These are phyloP conservation scores for Paramyrothecium sp. DNA, from an alignment of 2,329 filamentous ascomycete species.

Conservation along the genomic window DNA sequence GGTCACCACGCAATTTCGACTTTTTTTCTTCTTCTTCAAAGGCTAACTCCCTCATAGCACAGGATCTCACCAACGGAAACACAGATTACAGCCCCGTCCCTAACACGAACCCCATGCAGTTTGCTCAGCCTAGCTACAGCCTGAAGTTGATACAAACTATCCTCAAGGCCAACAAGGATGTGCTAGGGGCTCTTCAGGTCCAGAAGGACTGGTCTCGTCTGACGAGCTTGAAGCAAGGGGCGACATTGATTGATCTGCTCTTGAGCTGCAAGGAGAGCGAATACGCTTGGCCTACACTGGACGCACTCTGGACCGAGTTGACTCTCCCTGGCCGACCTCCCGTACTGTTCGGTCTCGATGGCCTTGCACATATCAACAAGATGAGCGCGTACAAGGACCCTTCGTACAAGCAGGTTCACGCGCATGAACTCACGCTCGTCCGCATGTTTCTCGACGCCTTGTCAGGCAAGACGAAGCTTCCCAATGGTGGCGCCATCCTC, in stretches of 20 bases:
- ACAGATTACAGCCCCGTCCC: slow-evolving; percentile 76
- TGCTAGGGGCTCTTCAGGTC: slow-evolving; percentile 56
- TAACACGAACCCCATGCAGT: slow-evolving; percentile 56
- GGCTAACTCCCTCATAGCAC: slow-evolving; percentile 41
- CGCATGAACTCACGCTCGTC: slow-evolving; percentile 78
- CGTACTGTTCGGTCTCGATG: slow-evolving; percentile 76
- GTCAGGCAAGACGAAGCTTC: slow-evolving; percentile 52
- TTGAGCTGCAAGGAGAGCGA: slow-evolving; percentile 73
- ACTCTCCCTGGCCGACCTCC: slow-evolving; percentile 48
- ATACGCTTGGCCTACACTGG: slow-evolving; percentile 76
- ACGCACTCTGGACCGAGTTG: slow-evolving; percentile 80
- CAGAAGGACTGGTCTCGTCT: slow-evolving; percentile 41
- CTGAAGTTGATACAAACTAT: slow-evolving; percentile 73
- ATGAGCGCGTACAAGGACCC: slow-evolving; percentile 72
- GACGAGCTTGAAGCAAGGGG: slow-evolving; percentile 48
- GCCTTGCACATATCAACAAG: slow-evolving; percentile 78
- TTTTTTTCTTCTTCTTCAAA: neutral
- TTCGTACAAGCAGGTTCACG: slow-evolving; percentile 73
- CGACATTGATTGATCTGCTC: slow-evolving; percentile 66
- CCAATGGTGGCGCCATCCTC: slow-evolving; percentile 77
- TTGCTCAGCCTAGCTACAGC: slow-evolving; percentile 77
- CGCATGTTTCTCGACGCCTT: slow-evolving; percentile 74
- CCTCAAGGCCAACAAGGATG: slow-evolving; percentile 64
- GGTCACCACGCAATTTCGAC: slow-evolving; percentile 17
- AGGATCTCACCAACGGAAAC: slow-evolving; percentile 76